A percentile compares a stretch with the other conserved stretches of the same genome.
phyloP scores from a whole-genome alignment of 2,329 filamentous ascomycete genomes.

The Hymenoscyphus fraxineus region DNA sequence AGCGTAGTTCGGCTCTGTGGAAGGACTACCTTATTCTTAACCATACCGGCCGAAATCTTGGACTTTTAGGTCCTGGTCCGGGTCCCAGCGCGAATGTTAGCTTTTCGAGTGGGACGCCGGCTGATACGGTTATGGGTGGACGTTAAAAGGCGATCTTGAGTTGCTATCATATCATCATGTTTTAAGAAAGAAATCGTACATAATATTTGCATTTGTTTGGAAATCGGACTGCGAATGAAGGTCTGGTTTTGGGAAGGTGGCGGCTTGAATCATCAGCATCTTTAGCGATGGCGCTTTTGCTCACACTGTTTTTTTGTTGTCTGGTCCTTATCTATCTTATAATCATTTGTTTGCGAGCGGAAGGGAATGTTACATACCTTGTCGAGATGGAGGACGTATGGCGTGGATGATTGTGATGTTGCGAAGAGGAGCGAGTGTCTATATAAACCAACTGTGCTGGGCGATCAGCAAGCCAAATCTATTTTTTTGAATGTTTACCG shows the following conservation, averaged over 20 bases:
- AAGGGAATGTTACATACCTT: no score
- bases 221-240: not conserved
- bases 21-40: slow-evolving; percentile 73
- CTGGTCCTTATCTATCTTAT: not conserved
- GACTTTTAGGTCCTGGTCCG: slow-evolving; percentile 14
- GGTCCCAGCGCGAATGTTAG: slow-evolving; percentile 14
- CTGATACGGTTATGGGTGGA: slow-evolving; percentile 14
- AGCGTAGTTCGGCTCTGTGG: slow-evolving; percentile 70
- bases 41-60: slow-evolving; percentile 22
- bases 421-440: not conserved
- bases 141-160: not conserved
- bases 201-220: not conserved
- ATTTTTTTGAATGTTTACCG: no score
- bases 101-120: slow-evolving; percentile 22
- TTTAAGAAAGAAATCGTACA: not conserved
- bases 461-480: not conserved
- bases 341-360: no score
- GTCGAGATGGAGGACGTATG: no score
- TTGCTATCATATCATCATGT: not conserved
- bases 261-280: slow-evolving; percentile 9
- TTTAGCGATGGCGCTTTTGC: slow-evolving; percentile 11
- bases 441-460: not conserved
- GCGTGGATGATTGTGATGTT: no score
- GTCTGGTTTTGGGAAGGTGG: not conserved
- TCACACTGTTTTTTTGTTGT: not conserved